Conservation (phyloP, 345 rosid genomes). For the Salix dunnii region DNA sequence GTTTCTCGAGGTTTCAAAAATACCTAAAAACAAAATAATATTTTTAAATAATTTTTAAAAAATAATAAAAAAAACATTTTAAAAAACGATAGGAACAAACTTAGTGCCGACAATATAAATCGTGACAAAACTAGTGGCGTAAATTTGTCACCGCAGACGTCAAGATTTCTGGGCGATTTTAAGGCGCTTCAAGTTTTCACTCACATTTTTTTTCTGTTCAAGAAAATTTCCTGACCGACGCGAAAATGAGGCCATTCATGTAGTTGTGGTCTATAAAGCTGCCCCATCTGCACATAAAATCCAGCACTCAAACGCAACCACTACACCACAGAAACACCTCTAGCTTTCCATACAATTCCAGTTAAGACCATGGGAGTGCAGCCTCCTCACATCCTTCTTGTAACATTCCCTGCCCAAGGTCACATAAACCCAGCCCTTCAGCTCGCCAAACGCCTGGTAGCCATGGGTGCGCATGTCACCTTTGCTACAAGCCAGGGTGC, state of each 20-base stretch:
- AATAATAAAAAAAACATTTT: too few species aligned
- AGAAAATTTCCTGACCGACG: too few species aligned
- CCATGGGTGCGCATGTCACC: not conserved
- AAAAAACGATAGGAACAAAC: too few species aligned
- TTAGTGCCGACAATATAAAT: too few species aligned
- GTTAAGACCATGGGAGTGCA: not conserved
- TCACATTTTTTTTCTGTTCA: too few species aligned
- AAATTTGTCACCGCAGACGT: too few species aligned
- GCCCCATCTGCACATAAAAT: not conserved
- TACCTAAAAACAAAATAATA: too few species aligned
- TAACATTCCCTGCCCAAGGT: slow-evolving; percentile 2
- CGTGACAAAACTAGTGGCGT: too few species aligned
- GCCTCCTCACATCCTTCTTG: slow-evolving; percentile 6
- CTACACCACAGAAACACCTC: not conserved
- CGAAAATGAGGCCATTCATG: too few species aligned
- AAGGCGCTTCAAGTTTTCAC: not conserved
- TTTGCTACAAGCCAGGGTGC: not conserved
- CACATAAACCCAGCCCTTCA: slow-evolving; percentile 11
- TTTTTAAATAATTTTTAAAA: too few species aligned
- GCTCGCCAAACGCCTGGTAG: slow-evolving; percentile 1
- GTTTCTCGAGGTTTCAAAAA: too few species aligned
- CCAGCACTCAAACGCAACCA: not conserved
- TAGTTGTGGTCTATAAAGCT: not conserved
- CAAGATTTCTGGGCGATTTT: not conserved
- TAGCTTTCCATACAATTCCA: not conserved